A percentile compares a stretch with the other conserved stretches of the same genome.
phyloP scores from a whole-genome alignment of 768 basidiomycete genomes.

The Boletus tomentosulus region DNA sequence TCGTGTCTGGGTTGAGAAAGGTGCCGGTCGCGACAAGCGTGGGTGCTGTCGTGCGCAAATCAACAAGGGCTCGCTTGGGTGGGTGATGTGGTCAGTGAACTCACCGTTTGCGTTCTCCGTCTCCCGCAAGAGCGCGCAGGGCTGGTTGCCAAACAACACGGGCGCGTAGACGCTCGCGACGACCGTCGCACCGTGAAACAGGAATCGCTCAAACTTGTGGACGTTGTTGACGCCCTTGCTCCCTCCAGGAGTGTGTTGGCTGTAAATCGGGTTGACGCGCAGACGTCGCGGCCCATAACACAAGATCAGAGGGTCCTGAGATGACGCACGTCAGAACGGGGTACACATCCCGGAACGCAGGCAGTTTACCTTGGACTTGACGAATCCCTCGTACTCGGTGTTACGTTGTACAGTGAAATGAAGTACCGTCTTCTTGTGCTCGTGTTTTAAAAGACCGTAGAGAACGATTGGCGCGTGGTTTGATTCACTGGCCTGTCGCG shows the following conservation, averaged over 20 bases:
- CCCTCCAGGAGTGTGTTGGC: conserved; percentile 87
- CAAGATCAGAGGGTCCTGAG: conserved; percentile 80
- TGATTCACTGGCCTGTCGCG: conserved; percentile 48
- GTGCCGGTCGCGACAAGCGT: conserved; percentile 86
- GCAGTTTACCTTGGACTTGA: conserved; percentile 77
- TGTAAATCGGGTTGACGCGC: conserved; percentile 82
- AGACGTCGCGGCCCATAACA: conserved; percentile 88
- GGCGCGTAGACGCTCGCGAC: conserved; percentile 91
- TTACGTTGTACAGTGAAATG: conserved; percentile 94
- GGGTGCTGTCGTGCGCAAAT: conserved; percentile 45
- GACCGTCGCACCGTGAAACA: conserved; percentile 74
- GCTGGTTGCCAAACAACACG: conserved; percentile 73
- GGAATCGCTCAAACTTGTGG: conserved; percentile 91
- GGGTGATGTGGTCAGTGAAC: background rate
- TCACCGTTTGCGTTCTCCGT: conserved; percentile 64
- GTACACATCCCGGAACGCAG: too few relatives aligned
- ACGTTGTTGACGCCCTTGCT: conserved; percentile 94
- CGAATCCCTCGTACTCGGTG: conserved; percentile 86
- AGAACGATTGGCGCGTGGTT: conserved; percentile 51
- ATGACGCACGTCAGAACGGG: background rate
- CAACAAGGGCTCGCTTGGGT: background rate
- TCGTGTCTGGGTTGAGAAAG: conserved; percentile 86
- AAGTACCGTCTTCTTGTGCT: conserved; percentile 90
- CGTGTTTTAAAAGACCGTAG: conserved; percentile 87
- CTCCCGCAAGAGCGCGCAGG: conserved; percentile 74